Percentiles rank a stretch among this genome's conserved stretches.
These are phyloP conservation scores for Monilinia fructigena DNA, from an alignment of 2,329 filamentous ascomycete species.

Conservation along the genomic window DNA sequence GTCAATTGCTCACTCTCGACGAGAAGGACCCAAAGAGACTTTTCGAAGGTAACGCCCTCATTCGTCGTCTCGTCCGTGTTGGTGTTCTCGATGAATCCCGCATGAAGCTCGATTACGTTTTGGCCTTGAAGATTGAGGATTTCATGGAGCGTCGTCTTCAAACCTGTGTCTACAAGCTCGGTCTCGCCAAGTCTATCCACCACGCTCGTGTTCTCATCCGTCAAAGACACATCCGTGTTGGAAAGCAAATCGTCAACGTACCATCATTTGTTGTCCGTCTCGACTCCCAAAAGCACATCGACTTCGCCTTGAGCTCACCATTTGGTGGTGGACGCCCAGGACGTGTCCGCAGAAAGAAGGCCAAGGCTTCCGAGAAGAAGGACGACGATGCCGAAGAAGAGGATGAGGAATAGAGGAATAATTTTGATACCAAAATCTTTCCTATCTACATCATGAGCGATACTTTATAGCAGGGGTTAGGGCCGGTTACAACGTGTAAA, in stretches of 20 bases:
- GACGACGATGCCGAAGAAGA: conserved; percentile 80
- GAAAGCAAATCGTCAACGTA: conserved; percentile 99
- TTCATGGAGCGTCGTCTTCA: conserved; percentile 99
- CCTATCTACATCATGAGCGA: conserved; percentile 8
- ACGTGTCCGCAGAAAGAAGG: conserved; percentile 99
- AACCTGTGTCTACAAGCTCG: conserved; percentile 99
- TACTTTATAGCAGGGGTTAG: conserved; percentile 11
- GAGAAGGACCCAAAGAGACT: conserved; percentile 99
- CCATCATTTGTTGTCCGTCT: conserved; percentile 99
- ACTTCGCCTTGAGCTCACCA: conserved; percentile 96
- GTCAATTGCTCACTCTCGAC: conserved; percentile 99
- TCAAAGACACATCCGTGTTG: conserved; percentile 99
- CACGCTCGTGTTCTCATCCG: conserved; percentile 99
- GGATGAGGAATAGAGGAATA: conserved; percentile 61
- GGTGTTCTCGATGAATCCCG: conserved; percentile 99
- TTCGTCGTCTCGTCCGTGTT: conserved; percentile 99
- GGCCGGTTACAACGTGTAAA: conserved; percentile 19
- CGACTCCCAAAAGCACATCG: conserved; percentile 99
- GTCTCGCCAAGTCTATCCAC: conserved; percentile 99
- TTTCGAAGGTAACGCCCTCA: conserved; percentile 99
- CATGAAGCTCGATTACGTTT: conserved; percentile 99
- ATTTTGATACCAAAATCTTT: conserved; percentile 34
- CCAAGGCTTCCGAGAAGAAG: conserved; percentile 86
- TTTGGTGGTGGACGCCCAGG: conserved; percentile 96
- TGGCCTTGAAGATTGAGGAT: conserved; percentile 98